These are phyloP conservation scores for Phytopythium chamaehyphon DNA, from an alignment of 352 stramenopile genomes.

Conservation along the genomic window DNA sequence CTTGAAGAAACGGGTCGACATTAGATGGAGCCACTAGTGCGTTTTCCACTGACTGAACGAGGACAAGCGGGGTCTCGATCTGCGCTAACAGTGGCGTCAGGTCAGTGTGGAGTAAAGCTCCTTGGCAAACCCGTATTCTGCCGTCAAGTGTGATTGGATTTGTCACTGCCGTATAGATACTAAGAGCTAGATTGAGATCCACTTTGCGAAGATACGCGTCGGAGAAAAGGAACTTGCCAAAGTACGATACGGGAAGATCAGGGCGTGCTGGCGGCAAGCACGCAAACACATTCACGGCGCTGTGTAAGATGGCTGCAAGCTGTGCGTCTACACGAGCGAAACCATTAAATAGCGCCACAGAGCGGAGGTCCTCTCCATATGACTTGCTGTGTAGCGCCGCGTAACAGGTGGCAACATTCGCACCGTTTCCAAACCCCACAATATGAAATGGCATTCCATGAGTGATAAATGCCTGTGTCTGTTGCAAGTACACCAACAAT, in stretches of 20 bases:
- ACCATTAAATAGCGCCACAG: constrained; percentile 79
- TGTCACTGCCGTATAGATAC: constrained; percentile 91
- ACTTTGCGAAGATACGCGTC: constrained; percentile 85
- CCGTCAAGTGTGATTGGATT: constrained; percentile 91
- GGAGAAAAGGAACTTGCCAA: constrained; percentile 91
- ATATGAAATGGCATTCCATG: constrained; percentile 77
- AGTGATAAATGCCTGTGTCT: constrained; percentile 63
- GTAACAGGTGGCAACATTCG: constrained; percentile 78
- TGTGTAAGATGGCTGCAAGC: constrained; percentile 74
- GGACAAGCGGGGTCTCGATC: constrained; percentile 71
- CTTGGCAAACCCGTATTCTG: constrained; percentile 73
- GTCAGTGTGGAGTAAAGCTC: constrained; percentile 76
- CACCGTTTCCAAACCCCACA: constrained; percentile 88
- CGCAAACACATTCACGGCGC: constrained; percentile 77
- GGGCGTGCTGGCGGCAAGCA: constrained; percentile 74
- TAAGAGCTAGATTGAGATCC: constrained; percentile 85
- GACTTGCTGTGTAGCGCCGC: constrained; percentile 37
- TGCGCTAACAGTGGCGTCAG: constrained; percentile 42
- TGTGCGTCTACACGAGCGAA: constrained; percentile 79
- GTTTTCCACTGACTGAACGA: constrained; percentile 90
- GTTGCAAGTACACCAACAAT: constrained; percentile 76
- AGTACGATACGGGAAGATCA: constrained; percentile 88
- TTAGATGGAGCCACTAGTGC: constrained; percentile 83
- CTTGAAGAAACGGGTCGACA: constrained; percentile 88
- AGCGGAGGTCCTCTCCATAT: constrained; percentile 56